These are phyloP conservation scores for Mycena albidolilacea DNA, from an alignment of 768 basidiomycete species.

Conservation along the genomic window DNA sequence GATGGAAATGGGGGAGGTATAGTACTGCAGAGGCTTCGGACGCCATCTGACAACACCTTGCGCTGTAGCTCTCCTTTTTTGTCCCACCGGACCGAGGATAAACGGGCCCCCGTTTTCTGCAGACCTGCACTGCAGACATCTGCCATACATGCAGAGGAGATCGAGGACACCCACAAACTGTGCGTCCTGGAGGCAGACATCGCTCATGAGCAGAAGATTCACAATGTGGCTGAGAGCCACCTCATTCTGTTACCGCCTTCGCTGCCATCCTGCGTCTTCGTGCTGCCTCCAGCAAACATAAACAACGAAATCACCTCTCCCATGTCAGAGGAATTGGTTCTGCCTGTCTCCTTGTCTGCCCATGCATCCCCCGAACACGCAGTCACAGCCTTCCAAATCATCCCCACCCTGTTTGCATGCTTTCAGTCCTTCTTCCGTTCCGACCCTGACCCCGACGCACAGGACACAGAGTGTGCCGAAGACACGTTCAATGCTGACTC, in stretches of 20 bases:
- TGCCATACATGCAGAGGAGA: background rate
- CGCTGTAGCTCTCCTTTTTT: too few relatives aligned
- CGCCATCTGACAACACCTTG: too few relatives aligned
- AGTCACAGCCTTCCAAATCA: background rate
- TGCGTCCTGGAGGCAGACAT: background rate
- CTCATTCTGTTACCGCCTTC: background rate
- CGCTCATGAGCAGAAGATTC: background rate
- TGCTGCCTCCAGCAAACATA: background rate
- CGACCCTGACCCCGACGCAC: background rate
- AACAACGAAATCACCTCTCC: background rate
- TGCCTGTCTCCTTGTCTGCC: too few relatives aligned
- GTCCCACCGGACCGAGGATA: too few relatives aligned
- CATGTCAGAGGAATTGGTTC: background rate
- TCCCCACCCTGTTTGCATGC: slow-evolving; percentile 1
- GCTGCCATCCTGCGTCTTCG: background rate
- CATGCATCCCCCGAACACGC: background rate
- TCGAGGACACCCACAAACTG: background rate
- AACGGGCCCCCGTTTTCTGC: too few relatives aligned
- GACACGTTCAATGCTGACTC: background rate
- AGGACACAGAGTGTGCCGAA: background rate
- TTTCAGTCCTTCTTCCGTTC: background rate
- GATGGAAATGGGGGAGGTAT: too few relatives aligned
- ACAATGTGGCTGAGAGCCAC: background rate
- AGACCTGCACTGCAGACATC: too few relatives aligned
- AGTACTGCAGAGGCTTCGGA: too few relatives aligned